Conservation (phyloP, 345 rosid species). For the Durio zibethinus region DNA sequence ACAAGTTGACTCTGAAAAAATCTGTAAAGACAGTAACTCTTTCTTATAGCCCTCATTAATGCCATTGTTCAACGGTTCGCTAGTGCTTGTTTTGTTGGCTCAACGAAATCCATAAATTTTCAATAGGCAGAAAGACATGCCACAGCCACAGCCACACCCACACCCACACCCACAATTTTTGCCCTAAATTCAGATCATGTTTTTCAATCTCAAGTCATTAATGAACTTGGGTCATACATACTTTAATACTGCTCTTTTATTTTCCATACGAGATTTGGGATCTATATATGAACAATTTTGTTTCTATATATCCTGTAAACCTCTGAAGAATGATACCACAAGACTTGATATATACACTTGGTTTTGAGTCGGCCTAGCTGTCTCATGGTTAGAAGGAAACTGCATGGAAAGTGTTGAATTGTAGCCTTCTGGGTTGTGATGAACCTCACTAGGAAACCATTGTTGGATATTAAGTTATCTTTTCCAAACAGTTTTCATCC, state of each 20-base stretch:
- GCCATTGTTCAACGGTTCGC: neutral
- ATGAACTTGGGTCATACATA: neutral
- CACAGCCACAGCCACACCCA: neutral
- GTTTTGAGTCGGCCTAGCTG: neutral
- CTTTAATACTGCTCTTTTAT: no score
- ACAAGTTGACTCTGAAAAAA: neutral
- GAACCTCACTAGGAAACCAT: constrained; percentile 3
- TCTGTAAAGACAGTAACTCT: neutral
- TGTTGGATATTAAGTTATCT: neutral
- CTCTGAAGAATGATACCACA: no score
- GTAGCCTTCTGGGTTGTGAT: constrained; percentile 1
- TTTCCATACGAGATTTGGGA: no score
- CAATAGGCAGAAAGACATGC: neutral
- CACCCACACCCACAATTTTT: neutral
- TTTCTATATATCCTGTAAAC: no score
- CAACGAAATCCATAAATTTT: neutral
- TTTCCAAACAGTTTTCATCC: neutral
- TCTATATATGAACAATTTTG: no score
- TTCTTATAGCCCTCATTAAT: neutral
- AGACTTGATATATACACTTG: neutral
- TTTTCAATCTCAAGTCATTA: neutral
- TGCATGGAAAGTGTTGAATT: constrained; percentile 16
- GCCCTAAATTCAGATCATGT: neutral
- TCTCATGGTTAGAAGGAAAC: neutral
- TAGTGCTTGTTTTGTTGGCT: constrained; percentile 1